Base-by-base conservation (phyloP, 164 flowering plant species). In the Hamamelis virginiana region DNA sequence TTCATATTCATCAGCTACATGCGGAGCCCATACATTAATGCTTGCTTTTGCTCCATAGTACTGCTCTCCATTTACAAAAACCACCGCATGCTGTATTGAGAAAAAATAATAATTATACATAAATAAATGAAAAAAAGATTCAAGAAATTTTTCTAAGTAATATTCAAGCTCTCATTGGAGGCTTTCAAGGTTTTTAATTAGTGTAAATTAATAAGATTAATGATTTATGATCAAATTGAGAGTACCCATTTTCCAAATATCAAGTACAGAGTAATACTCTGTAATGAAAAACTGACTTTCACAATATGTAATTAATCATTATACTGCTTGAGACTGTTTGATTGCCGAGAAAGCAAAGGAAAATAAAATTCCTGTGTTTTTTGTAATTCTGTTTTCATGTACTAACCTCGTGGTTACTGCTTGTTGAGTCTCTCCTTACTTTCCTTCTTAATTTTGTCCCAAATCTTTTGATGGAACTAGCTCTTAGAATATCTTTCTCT, bases 1-100 rank as follows among this genome's bases (percentile, higher is more conserved):
- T 71, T 96, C 99, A 68, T 86, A 83, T 51, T 57, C 74, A 70
- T 87, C 82, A 18, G 87, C 69, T 1, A 96, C 99, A 1, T 67
- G 76, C 0, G 99, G 99, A 13, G 97, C 59, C 99, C 99, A 96
- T 25, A 96, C 97, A 58, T 91, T 96, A 47, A 96, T 69, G 80
- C 86, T 90, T 8, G 99, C 97, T 69, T 90, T 91, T 26, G 97
- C 99, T 74, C 99, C 99, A 78, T 86, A 96, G 61, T 76, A 93
- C 72, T 90, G 89, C 19, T 88, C 86, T 15, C 96, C 97, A 74
- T 79, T 86, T 13, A 84, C 94, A 79, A 83, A 96, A 21, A 86
- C 91, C 48, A 96, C 96, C 76, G 99, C 99, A 78, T 96, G 99
- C 99, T 96, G 94, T 61, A 59, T 26, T 21, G 9, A 3, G 6